These are phyloP conservation scores for Chaetoceros tenuissimus DNA, from an alignment of 108 stramenopile genomes.

Conservation along the genomic window DNA sequence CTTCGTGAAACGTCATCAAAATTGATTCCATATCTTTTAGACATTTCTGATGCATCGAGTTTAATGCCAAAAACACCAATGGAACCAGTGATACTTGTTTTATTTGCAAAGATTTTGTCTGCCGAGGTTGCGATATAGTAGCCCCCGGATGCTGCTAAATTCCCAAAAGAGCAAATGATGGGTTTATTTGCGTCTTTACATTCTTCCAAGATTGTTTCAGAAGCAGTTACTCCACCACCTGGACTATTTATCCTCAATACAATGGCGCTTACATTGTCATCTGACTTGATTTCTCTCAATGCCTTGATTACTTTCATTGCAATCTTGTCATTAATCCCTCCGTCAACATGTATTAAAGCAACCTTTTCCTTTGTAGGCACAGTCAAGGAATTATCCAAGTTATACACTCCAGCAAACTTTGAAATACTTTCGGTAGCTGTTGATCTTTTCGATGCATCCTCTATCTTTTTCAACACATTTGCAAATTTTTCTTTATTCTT, in stretches of 20 bases:
- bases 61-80: conserved; percentile 73
- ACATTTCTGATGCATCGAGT: conserved; percentile 50
- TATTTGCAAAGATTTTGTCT: conserved; percentile 56
- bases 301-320: conserved; percentile 34
- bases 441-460: not conserved
- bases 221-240: conserved; percentile 59
- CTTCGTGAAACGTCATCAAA: conserved; percentile 47
- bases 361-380: conserved; percentile 33
- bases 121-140: conserved; percentile 62
- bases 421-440: not conserved
- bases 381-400: not conserved
- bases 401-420: no score
- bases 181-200: conserved; percentile 43
- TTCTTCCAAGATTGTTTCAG: conserved; percentile 62
- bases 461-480: not conserved
- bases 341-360: conserved; percentile 49
- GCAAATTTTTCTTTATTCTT: not conserved
- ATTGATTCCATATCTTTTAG: conserved; percentile 46
- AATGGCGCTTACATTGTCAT: conserved; percentile 42
- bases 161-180: conserved; percentile 59
- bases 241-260: conserved; percentile 64
- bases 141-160: conserved; percentile 69
- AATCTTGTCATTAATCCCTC: conserved; percentile 36
- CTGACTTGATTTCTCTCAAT: conserved; percentile 43
- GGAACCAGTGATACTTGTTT: conserved; percentile 65